Conservation (phyloP, 306 rosid genomes). For the Cucumis hystrix region DNA sequence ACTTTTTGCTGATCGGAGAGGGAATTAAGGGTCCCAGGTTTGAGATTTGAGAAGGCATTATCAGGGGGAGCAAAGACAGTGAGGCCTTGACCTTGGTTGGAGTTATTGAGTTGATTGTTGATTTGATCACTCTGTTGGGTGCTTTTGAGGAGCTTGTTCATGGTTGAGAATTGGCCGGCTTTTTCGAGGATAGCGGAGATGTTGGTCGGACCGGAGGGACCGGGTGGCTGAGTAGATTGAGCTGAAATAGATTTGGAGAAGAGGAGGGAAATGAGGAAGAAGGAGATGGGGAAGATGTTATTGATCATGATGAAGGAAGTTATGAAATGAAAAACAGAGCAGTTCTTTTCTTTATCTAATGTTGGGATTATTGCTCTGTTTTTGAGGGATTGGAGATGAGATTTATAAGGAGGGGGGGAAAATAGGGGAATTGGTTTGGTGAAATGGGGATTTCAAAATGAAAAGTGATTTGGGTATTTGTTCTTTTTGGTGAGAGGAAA, state of each 20-base stretch:
- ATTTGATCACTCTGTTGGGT: slow-evolving; percentile 53
- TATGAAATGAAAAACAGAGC: background rate
- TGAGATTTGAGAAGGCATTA: slow-evolving; percentile 52
- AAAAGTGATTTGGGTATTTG: background rate
- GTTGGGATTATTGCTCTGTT: background rate
- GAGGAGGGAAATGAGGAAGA: background rate
- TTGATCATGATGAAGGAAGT: background rate
- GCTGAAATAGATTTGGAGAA: background rate
- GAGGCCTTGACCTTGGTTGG: slow-evolving; percentile 86
- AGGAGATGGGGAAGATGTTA: background rate
- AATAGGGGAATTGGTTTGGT: background rate
- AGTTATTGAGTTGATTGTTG: slow-evolving; percentile 63
- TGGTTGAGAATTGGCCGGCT: slow-evolving; percentile 82
- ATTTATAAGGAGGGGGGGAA: background rate
- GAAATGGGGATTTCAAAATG: background rate
- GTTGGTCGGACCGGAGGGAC: slow-evolving; percentile 60
- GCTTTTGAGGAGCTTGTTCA: slow-evolving; percentile 49
- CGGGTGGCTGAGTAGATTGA: slow-evolving; percentile 14
- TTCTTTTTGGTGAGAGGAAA: slow-evolving; percentile 4
- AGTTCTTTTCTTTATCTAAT: background rate
- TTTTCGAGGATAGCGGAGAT: slow-evolving; percentile 60
- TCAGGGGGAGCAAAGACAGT: slow-evolving; percentile 90
- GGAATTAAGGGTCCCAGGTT: slow-evolving; percentile 58
- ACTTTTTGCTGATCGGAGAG: slow-evolving; percentile 58
- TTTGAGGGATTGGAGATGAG: background rate